These are phyloP conservation scores for Lactuca sativa DNA, from an alignment of 129 eudicot species.

Conservation along the genomic window DNA sequence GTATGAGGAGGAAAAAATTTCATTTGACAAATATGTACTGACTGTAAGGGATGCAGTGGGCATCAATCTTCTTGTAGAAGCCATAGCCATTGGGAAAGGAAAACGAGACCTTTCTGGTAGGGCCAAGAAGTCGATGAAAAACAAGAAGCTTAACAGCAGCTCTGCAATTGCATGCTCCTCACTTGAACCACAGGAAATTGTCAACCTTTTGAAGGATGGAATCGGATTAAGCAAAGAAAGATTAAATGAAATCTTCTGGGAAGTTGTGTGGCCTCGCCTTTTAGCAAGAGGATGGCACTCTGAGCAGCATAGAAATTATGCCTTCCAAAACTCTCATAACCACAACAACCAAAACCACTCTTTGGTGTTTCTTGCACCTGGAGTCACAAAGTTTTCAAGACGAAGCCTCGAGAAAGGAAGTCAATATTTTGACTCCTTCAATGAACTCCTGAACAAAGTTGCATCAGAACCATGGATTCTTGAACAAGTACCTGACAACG, in stretches of 20 bases:
- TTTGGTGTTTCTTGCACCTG: constrained; percentile 63
- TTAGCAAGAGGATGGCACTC: constrained; percentile 67
- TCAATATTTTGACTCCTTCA: constrained; percentile 54
- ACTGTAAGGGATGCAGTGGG: constrained; percentile 51
- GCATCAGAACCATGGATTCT: constrained; percentile 54
- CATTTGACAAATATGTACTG: constrained; percentile 52
- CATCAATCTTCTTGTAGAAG: constrained; percentile 43
- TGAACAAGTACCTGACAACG: constrained; percentile 39
- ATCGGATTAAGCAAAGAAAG: constrained; percentile 52
- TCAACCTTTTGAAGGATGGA: constrained; percentile 44
- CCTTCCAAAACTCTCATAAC: constrained; percentile 26
- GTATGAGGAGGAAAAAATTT: constrained; percentile 45
- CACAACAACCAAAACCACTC: not conserved
- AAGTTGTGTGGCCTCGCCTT: constrained; percentile 69
- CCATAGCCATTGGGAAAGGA: constrained; percentile 55
- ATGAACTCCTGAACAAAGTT: constrained; percentile 55
- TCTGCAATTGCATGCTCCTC: constrained; percentile 18
- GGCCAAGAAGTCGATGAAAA: constrained; percentile 4
- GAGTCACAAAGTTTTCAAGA: constrained; percentile 58
- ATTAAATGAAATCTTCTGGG: constrained; percentile 61
- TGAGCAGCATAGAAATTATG: constrained; percentile 46
- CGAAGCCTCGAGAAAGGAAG: constrained; percentile 46
- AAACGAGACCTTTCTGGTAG: constrained; percentile 42
- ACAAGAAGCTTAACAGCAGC: constrained; percentile 15
- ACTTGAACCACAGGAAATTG: constrained; percentile 41